phyloP scores from a whole-genome alignment of 1,139 yeast species.

The Hyphopichia khmerensis region DNA sequence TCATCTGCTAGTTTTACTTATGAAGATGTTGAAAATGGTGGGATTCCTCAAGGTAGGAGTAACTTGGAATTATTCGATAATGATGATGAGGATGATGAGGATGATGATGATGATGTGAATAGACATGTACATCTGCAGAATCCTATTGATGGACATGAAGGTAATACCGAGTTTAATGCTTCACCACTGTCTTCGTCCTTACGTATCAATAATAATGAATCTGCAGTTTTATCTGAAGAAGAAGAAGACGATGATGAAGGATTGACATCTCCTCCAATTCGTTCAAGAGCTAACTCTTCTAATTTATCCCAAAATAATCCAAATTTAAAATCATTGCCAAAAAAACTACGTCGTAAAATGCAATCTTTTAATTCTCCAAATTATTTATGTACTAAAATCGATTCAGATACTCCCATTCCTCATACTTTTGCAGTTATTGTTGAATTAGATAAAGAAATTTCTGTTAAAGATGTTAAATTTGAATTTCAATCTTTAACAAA shows the following conservation, averaged over 20 bases:
- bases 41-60: constrained; percentile 15
- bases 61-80: constrained; percentile 5
- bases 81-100: constrained; percentile 7
- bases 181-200: neutral
- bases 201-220: neutral
- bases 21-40: constrained; percentile 47
- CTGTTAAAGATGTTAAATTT: constrained; percentile 27
- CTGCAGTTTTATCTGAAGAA: constrained; percentile 4
- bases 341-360: constrained; percentile 13
- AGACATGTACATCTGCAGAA: no score
- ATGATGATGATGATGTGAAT: constrained; percentile 3
- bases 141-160: neutral
- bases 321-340: constrained; percentile 11
- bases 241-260: constrained; percentile 7
- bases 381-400: constrained; percentile 41
- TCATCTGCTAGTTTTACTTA: constrained; percentile 43
- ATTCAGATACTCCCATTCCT: constrained; percentile 43
- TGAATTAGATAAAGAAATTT: constrained; percentile 36
- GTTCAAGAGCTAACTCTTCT: neutral
- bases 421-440: constrained; percentile 47
- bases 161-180: no score
- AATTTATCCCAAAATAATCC: neutral
- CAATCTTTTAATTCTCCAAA: constrained; percentile 34
- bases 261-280: neutral
- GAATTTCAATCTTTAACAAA: constrained; percentile 34